Base-by-base conservation (phyloP, 257 asterid species). In the Paulownia fortunei region DNA sequence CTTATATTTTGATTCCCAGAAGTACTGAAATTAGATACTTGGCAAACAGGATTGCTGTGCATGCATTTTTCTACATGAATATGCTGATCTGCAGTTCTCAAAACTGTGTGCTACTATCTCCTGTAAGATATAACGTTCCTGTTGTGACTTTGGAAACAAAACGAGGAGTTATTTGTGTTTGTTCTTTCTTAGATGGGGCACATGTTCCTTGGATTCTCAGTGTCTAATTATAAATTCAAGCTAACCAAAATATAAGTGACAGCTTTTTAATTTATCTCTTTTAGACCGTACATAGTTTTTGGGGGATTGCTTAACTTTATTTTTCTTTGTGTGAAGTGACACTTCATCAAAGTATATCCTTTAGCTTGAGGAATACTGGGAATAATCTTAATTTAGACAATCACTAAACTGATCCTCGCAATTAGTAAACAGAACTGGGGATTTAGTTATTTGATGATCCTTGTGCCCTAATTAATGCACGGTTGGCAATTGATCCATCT, bases 11-110 rank as follows among this genome's bases (percentile, higher is more conserved):
- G 47, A n/a, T 37, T 67, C 8, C 32, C 11, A 30, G 55, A 64
- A 56, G 36, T 66, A 39, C 42, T 79, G 65, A 19, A 54, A 41
- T 2, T 73, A 65, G 75, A 37, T 66, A 77, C 60, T 36, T 68
- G 44, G 27, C 24, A n/a, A 73, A 42, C 32, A 76, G 26, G 47
- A 72, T 54, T 58, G 47, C 37, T 51, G 8, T 75, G n/a, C 44
- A 30, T 47, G 26, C 32, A 56, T 8, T 66, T 64, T 44, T 26
- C 36, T 26, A 67, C 52, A 42, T 42, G 39, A 76, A 60, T 62
- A 47, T 65, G 74, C 62, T 58, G 81, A 79, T 76, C 60, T 39
- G 78, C 34, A 52, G 32, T 63, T 73, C 77, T 41, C 61, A 12
- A 39, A 27, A 46, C 55, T 63, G 5, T 73, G 71, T 66, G 37